phyloP scores from a whole-genome alignment of 129 eudicot species.

The Tagetes patula region DNA sequence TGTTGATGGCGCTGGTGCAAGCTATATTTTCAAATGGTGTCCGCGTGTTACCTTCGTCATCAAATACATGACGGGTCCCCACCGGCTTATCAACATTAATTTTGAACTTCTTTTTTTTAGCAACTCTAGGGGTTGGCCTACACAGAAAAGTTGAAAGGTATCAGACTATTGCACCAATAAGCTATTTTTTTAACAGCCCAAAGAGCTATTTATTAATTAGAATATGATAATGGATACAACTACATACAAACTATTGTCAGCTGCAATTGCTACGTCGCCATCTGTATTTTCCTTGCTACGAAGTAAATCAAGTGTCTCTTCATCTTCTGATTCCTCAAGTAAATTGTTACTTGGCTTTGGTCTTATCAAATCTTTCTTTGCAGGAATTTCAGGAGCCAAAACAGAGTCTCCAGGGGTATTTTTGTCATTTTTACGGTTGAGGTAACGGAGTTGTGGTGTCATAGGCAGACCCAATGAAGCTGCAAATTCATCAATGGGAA shows the following conservation, averaged over 20 bases:
- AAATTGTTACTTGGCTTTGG: conserved; percentile 13
- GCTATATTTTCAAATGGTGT: conserved; percentile 84
- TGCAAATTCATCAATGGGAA: conserved; percentile 76
- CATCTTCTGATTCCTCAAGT: conserved; percentile 46
- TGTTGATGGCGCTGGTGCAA: conserved; percentile 36
- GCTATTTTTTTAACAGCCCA: not conserved
- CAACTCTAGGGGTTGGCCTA: conserved; percentile 68
- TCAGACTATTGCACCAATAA: not conserved
- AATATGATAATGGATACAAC: not conserved
- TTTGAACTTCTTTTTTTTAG: conserved; percentile 89
- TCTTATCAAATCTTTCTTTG: conserved; percentile 34
- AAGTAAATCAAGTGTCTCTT: conserved; percentile 39
- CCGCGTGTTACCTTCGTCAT: conserved; percentile 79
- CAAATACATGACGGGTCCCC: conserved; percentile 85
- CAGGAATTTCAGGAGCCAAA: conserved; percentile 39
- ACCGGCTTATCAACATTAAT: conserved; percentile 83
- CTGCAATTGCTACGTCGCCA: conserved; percentile 32
- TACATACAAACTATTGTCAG: conserved; percentile 42
- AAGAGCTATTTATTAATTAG: not conserved
- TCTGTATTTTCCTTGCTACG: conserved; percentile 39
- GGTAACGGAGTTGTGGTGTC: conserved; percentile 86
- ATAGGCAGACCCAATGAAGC: conserved; percentile 95
- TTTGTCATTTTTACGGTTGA: conserved; percentile 58
- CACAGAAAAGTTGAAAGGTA: conserved; percentile 14
- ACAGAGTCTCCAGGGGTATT: conserved; percentile 30